Conservation (phyloP, 108 stramenopile species). For the Chaetoceros tenuissimus region DNA sequence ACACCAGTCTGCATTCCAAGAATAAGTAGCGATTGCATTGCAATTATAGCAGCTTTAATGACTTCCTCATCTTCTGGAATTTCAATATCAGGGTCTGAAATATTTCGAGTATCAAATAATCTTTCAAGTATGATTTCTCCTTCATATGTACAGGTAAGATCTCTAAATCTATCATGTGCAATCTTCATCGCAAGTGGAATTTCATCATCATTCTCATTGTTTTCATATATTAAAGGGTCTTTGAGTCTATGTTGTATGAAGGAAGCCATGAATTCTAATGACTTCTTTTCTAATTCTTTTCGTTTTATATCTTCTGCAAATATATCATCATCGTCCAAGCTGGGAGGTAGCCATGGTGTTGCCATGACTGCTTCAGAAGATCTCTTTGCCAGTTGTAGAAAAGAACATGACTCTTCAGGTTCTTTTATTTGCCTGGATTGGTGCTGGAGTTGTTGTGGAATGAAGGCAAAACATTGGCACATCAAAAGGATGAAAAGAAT, state of each 20-base stretch:
- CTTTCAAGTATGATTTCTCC: constrained; percentile 35
- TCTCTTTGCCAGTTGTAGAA: not conserved
- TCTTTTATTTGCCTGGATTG: too few relatives aligned
- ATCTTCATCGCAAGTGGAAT: not conserved
- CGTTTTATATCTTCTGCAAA: not conserved
- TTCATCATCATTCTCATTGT: not conserved
- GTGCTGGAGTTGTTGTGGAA: too few relatives aligned
- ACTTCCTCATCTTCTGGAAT: constrained; percentile 11
- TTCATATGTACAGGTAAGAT: constrained; percentile 29
- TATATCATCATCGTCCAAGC: not conserved
- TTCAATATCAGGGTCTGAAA: constrained; percentile 2
- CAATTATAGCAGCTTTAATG: constrained; percentile 33
- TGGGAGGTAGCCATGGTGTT: not conserved
- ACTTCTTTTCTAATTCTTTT: not conserved
- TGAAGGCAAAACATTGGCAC: too few relatives aligned
- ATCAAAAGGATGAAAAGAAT: too few relatives aligned
- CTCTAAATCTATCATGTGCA: constrained; percentile 30
- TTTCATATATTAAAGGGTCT: not conserved
- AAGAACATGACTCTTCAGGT: too few relatives aligned
- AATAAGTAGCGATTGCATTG: constrained; percentile 54
- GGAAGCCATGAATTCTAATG: not conserved
- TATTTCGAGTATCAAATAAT: constrained; percentile 21
- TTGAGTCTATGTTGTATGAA: not conserved
- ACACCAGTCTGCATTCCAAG: constrained; percentile 55
- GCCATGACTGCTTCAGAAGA: not conserved